Evolutionary conservation across 2,329 filamentous ascomycete genomes (phyloP).

Genomic region (Drechslerella coelobrocha): DNA sequence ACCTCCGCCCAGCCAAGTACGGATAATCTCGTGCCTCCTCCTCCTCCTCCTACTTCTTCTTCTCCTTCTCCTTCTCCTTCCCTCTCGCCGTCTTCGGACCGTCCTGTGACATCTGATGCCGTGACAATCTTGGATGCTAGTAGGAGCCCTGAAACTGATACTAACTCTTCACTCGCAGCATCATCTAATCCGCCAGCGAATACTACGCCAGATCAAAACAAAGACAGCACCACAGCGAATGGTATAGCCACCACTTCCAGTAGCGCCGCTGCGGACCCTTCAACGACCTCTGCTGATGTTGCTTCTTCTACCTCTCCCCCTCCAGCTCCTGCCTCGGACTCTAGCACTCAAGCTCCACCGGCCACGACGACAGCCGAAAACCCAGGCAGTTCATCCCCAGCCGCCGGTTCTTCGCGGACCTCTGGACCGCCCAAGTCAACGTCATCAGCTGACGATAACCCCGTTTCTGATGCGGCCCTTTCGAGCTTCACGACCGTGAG

Average conservation of each 20-base stretch:
- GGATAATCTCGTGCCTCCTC: slow-evolving; percentile 12
- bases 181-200: background rate
- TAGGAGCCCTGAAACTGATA: slow-evolving; percentile 9
- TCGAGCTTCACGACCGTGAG: slow-evolving; percentile 14
- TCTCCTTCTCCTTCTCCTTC: slow-evolving; percentile 3
- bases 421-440: slow-evolving; percentile 1
- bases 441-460: background rate
- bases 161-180: background rate
- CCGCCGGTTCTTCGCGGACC: slow-evolving; percentile 13
- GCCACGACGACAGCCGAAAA: background rate
- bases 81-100: slow-evolving; percentile 4
- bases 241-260: slow-evolving; percentile 34
- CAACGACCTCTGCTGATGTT: slow-evolving; percentile 17
- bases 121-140: background rate
- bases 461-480: background rate
- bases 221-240: background rate
- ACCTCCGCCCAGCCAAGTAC: slow-evolving; percentile 17
- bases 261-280: slow-evolving; percentile 13
- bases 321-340: background rate
- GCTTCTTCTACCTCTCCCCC: background rate
- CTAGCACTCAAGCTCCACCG: background rate
- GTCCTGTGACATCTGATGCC: background rate
- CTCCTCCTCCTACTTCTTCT: slow-evolving; percentile 1
- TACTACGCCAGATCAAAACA: background rate
- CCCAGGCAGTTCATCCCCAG: background rate